Evolutionary conservation across 805 yeast species (phyloP), one percentile per base, ranked within the genome.

Genomic region (Candida incommunis): DNA sequence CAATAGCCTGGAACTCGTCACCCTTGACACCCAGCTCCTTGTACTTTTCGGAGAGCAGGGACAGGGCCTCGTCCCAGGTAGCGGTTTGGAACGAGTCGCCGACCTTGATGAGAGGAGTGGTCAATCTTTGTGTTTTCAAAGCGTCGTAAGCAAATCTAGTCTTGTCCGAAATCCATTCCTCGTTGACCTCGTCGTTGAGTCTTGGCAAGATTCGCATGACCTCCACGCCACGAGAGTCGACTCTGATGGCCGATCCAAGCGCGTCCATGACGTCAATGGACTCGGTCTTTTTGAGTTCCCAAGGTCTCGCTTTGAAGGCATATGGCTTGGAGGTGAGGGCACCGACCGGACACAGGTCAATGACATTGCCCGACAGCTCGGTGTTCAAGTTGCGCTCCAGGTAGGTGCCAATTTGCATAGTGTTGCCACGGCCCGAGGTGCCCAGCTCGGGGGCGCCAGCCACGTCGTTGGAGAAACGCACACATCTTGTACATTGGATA

Each of bases 391-490:
- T 83, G 66, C 87, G 74, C 65, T 83, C 88, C 50, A 85, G 76
- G 62, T 83, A 84, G 24, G 94, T 84, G 53, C 95, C 95, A 58
- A 84, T 84, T 68, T 84, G 94, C 79, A 85, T 74, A 59, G 84
- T 94, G 63, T 84, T 84, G 58, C 95, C 95, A 66, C 95, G 80
- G 50, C 94, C 95, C 37, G 88, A 62, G 47, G 90, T 76, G 54
- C 95, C 95, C 51, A 84, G 75, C 65, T 85, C 95, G 16, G 94
- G 86, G 34, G 94, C 92, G 51, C 95, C 95, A 34, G 95, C 95
- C 50, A 84, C 81, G 59, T 84, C 94, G 64, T 85, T 84, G 71
- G 87, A 70, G 66, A 84, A 84, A 58, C 95, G 76, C 21, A 84
- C 87, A 71, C 95, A 84, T 61, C 95, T 74, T 24, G 95, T 84